phyloP scores from a whole-genome alignment of 495 filamentous ascomycete species.

The Margaritispora aquatica region DNA sequence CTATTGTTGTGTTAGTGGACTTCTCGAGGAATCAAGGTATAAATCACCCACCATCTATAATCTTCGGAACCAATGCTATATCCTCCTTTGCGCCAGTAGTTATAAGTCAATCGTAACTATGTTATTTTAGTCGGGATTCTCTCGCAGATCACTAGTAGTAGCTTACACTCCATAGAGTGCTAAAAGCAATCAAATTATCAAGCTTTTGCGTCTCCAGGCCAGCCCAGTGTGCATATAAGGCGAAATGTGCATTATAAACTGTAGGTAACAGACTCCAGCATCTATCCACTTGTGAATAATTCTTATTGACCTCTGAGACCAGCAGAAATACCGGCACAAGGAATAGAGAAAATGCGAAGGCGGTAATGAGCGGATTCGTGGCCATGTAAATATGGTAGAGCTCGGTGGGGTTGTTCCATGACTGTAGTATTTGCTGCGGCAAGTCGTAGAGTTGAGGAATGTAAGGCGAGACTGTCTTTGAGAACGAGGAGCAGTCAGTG shows the following conservation, averaged over 20 bases:
- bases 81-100: conserved; percentile 95
- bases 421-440: conserved; percentile 53
- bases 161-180: conserved; percentile 75
- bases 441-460: conserved; percentile 71
- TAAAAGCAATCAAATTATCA: conserved; percentile 67
- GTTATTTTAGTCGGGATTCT: conserved; percentile 3
- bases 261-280: conserved; percentile 86
- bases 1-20: conserved; percentile 3
- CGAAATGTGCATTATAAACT: conserved; percentile 84
- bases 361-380: conserved; percentile 82
- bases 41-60: conserved; percentile 69
- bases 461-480: conserved; percentile 65
- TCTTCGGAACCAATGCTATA: conserved; percentile 86
- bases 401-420: conserved; percentile 44
- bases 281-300: conserved; percentile 93
- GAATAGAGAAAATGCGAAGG: conserved; percentile 62
- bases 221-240: conserved; percentile 66
- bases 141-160: background rate
- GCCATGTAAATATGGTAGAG: conserved; percentile 64
- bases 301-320: conserved; percentile 74
- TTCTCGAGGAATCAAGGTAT: background rate
- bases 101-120: conserved; percentile 83
- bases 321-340: conserved; percentile 65
- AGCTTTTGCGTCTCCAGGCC: conserved; percentile 67
- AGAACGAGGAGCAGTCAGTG: conserved; percentile 65